A percentile compares a stretch with the other conserved stretches of the same genome.
Evolutionary conservation across 768 basidiomycete species (phyloP).

Genomic region (Panaeolus cyanescens): DNA sequence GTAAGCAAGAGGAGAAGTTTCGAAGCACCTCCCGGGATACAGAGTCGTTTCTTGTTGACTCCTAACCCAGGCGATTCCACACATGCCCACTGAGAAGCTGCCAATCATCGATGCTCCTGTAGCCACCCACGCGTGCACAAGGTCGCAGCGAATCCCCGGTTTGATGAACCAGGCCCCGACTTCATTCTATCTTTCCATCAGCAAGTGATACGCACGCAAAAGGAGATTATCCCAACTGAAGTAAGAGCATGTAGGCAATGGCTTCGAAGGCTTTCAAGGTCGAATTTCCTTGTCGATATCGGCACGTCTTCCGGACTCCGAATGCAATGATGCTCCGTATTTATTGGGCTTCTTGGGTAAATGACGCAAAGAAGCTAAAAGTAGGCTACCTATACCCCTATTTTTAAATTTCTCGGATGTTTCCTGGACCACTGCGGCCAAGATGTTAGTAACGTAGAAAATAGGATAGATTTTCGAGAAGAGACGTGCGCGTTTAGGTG

Average conservation of each 20-base stretch:
- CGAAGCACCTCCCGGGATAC: background rate
- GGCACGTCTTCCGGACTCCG: background rate
- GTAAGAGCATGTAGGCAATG: background rate
- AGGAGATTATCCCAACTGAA: background rate
- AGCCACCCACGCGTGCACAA: slow-evolving; percentile 1
- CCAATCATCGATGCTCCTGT: background rate
- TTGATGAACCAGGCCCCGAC: background rate
- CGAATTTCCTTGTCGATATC: background rate
- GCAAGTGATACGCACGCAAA: background rate
- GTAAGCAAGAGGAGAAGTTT: background rate
- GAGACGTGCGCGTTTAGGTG: background rate
- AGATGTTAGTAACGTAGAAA: background rate
- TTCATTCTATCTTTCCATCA: background rate
- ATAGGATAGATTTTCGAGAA: slow-evolving; percentile 3
- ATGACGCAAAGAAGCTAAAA: slow-evolving; percentile 2
- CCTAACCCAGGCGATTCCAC: background rate
- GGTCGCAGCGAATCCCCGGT: background rate
- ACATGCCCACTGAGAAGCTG: slow-evolving; percentile 1
- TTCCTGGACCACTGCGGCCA: background rate
- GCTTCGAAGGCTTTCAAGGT: background rate
- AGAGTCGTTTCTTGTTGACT: background rate
- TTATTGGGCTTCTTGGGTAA: background rate
- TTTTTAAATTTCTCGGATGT: slow-evolving; percentile 1
- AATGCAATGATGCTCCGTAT: slow-evolving; percentile 2
- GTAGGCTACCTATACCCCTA: background rate